These are phyloP conservation scores for Paecilomyces niveus DNA, from an alignment of 2,329 filamentous ascomycete species.

Conservation along the genomic window DNA sequence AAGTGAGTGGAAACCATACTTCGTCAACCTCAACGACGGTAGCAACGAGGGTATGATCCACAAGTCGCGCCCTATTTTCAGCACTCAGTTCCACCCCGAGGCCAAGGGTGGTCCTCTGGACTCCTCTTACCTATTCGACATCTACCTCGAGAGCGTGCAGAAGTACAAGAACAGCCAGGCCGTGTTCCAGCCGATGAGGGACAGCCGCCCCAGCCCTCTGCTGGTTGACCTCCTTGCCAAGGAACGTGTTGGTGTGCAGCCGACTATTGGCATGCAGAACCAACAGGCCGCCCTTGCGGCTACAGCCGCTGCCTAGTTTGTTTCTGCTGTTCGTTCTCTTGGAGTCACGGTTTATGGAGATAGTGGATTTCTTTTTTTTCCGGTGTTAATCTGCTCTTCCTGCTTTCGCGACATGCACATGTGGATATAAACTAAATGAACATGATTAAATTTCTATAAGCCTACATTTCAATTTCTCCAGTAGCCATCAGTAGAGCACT, in stretches of 20 bases:
- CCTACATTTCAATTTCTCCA: not conserved
- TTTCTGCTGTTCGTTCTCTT: not conserved
- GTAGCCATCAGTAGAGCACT: not conserved
- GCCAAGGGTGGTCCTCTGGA: constrained; percentile 96
- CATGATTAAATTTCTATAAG: not conserved
- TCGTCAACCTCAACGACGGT: constrained; percentile 95
- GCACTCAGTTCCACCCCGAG: constrained; percentile 97
- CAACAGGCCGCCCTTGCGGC: constrained; percentile 26
- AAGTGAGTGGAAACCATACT: constrained; percentile 92
- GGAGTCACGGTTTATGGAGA: not conserved
- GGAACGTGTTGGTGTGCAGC: constrained; percentile 87
- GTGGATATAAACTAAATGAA: not conserved
- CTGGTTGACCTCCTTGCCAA: constrained; percentile 87
- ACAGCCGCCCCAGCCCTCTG: constrained; percentile 79
- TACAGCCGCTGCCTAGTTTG: constrained; percentile 6
- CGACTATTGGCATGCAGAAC: constrained; percentile 50
- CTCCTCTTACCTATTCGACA: constrained; percentile 92
- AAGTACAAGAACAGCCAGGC: constrained; percentile 80
- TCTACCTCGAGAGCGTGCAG: constrained; percentile 83
- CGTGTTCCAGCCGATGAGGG: constrained; percentile 63
- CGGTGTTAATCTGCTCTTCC: not conserved
- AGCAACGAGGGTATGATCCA: constrained; percentile 98
- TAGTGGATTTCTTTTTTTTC: not conserved
- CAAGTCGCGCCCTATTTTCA: constrained; percentile 93
- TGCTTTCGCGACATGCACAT: not conserved